Evolutionary conservation across 257 asterid genomes (phyloP), one percentile per base, ranked within the genome.

Genomic region (Misopates orontium): DNA sequence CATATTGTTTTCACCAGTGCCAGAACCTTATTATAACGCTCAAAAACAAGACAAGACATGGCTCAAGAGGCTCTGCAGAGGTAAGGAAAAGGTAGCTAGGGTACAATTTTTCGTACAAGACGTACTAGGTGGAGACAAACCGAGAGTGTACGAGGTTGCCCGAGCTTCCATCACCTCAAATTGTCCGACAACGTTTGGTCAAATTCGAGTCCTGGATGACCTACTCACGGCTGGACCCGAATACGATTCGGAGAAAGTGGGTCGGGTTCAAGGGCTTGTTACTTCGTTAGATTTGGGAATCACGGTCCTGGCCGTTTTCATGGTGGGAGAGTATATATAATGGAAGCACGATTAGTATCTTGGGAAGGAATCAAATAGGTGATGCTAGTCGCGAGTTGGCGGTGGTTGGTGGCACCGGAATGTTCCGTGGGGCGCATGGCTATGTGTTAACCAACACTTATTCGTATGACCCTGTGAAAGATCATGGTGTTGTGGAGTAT

Each of bases 391-490:
- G 80, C 0, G 81, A 80, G 83, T 18, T 80, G 56, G 31, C 83
- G 10, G 74, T 80, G 24, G 78, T 65, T 2, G 83, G 85, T 8
- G 85, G 85, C 4, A 77, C 83, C 0, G 85, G 85, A 0, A 20
- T 39, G 4, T 80, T 80, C 60, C 77, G 83, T 8, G 56, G 41
- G 12, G 83, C 83, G 0, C 77, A 79, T 42, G 86, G 83, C 1
- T 81, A 77, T 18, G 83, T 81, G 0, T 8, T 75, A 11, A 66
- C 77, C 0, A 81, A 50, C 8, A 56, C 71, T 10, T 55, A 74
- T 11, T 77, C 75, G 0, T 63, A 47, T 18, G 73, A 80, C 17
- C 64, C 28, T 4, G 60, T 19, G n/a, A 67, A 62, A 1, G 44
- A 47, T 8, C 56, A 75, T n/a, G 77, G 71, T 7, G 69, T 81